Evolutionary conservation across 176 grass and related monocot species (phyloP), one percentile per base, ranked within the genome.

Genomic region (Microstegium vimineum): DNA sequence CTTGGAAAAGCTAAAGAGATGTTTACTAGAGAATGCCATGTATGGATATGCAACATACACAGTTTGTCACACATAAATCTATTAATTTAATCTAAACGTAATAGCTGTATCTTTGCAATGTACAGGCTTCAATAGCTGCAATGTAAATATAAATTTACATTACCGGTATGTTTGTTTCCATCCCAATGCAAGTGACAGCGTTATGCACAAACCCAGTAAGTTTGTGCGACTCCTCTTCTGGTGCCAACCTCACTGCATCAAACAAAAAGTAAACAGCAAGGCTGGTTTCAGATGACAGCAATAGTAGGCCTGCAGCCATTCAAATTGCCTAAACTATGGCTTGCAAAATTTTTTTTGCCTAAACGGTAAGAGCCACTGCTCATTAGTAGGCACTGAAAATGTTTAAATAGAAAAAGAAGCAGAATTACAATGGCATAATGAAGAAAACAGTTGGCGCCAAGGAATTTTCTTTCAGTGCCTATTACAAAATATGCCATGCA

Each of bases 191-290:
- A 71, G 96, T 98, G 54, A 98, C 96, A 65, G 62, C 93, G 62
- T 98, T 95, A 72, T 95, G 96, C 66, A 93, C 87, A 79, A 91
- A 98, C 49, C 92, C 96, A 71, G 96, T 98, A 75, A 98, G 93
- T 82, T 90, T 85, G 8, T 63, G 80, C 20, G 96, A 98, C 85
- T 98, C 96, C 73, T 93, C 96, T 91, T 95, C 93, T 76, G 90
- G 93, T 84, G 93, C 96, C 11, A 98, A 87, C 62, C 93, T 98
- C 89, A 95, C 95, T 98, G 76, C 70, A 90, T 84, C 35, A 88
- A 90, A 82, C 38, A 82, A 38, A 38, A 80, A 37, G 54, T 20
- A 80, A 81, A 59, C 1, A 78, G n/a, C 15, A 65, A 34, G 0
- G 70, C 7, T 66, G 32, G 51, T 73, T 71, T 82, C 27, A 86